Base-by-base conservation (phyloP, 148 eudicot genomes). In the Vaccinium darrowii region DNA sequence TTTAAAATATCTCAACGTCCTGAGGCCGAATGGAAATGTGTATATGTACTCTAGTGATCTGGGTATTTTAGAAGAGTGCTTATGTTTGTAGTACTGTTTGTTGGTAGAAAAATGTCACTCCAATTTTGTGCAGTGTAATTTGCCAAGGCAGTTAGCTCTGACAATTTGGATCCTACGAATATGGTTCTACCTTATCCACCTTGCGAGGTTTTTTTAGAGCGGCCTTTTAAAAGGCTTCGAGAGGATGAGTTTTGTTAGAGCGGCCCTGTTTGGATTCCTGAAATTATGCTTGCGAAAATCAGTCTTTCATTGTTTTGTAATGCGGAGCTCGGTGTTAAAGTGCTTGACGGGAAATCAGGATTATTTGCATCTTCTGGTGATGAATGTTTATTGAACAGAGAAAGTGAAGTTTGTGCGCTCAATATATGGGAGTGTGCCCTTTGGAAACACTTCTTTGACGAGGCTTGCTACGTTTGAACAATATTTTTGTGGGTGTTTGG, bases 91-190 rank as follows among this genome's bases (percentile, higher is more conserved):
- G 67, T 56, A 49, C 62, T 9, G 1, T 27, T 62, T 62, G 5
- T n/a, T 52, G 8, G 1, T 54, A 21, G 53, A 71, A 39, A 18
- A 53, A 13, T 15, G 69, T 49, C 79, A 23, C 47, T n/a, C 23
- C 80, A 56, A 5, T 83, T 74, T 83, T 74, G 79, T 36, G 49
- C 16, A 63, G 30, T 33, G 21, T 30, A 73, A 10, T 39, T 83
- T 72, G 33, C 30, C 8, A 53, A 30, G 58, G n/a, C 47, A 81
- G 50, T 49, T 63, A 43, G 52, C 36, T 57, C 12, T 33, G 69
- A 80, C 1, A 14, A 58, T 39, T n/a, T 56, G 81, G 19, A 56
- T 57, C 49, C 25, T 56, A 13, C 16, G 30, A 27, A 15, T 8
- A 10, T 18, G 16, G 47, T 8, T 23, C 49, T 14, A 9, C n/a